A percentile compares a stretch with the other conserved stretches of the same genome.
These are phyloP conservation scores for Talaromyces funiculosus DNA, from an alignment of 2,329 filamentous ascomycete species.

Conservation along the genomic window DNA sequence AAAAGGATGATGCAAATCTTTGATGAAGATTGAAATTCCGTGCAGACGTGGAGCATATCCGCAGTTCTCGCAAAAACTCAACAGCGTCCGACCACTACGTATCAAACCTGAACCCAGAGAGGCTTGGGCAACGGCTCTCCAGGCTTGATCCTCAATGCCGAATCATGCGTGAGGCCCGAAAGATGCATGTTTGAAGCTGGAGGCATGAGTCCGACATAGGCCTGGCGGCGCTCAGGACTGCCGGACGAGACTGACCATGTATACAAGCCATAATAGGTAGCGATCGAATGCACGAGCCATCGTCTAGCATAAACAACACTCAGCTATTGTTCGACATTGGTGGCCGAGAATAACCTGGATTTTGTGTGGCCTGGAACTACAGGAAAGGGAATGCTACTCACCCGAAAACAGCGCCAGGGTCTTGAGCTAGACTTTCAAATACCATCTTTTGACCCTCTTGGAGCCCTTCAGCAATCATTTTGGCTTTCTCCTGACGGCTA, in stretches of 20 bases:
- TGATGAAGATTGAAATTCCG: neutral
- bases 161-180: conserved; percentile 21
- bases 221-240: conserved; percentile 66
- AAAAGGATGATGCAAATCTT: neutral
- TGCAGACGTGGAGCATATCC: neutral
- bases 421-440: conserved; percentile 72
- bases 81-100: neutral
- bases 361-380: neutral
- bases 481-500: conserved; percentile 48
- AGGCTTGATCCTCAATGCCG: conserved; percentile 23
- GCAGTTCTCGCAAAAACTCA: neutral
- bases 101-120: conserved; percentile 32
- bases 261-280: conserved; percentile 81
- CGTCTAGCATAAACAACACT: conserved; percentile 50
- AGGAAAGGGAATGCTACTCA: conserved; percentile 42
- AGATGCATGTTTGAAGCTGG: conserved; percentile 24
- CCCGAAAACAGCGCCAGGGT: conserved; percentile 75
- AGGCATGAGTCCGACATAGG: conserved; percentile 67
- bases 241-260: conserved; percentile 74
- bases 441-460: conserved; percentile 63
- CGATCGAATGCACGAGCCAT: conserved; percentile 90
- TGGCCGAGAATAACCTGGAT: neutral
- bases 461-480: conserved; percentile 39
- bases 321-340: conserved; percentile 16
- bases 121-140: conserved; percentile 34